Conservation (phyloP, 2,329 filamentous ascomycete species). For the Tolypocladium amazonense region DNA sequence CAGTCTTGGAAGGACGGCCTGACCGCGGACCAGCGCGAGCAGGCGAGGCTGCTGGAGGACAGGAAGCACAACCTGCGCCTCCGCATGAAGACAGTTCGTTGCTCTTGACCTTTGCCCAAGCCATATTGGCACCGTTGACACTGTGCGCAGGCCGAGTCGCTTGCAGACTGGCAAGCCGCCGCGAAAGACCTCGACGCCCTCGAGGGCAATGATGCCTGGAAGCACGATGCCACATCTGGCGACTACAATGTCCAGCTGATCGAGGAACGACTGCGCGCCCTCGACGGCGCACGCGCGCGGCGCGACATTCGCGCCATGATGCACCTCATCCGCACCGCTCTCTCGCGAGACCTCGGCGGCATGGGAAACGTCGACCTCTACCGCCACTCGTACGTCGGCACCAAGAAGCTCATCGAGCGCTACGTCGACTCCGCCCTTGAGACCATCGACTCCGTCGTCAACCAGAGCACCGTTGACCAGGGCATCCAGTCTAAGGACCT, state of each 20-base stretch:
- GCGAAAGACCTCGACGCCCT: constrained; percentile 69
- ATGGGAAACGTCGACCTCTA: constrained; percentile 81
- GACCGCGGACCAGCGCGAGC: constrained; percentile 36
- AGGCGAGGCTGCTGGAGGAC: constrained; percentile 38
- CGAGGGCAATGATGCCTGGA: constrained; percentile 77
- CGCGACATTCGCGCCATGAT: constrained; percentile 70
- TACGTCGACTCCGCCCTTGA: constrained; percentile 74
- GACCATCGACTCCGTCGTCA: constrained; percentile 63
- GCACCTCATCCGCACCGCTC: constrained; percentile 66
- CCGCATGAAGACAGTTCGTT: constrained; percentile 45
- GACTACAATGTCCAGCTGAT: constrained; percentile 67
- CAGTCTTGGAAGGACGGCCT: constrained; percentile 43
- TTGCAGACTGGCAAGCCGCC: constrained; percentile 63
- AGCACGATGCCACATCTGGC: constrained; percentile 46
- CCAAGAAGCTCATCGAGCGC: constrained; percentile 74
- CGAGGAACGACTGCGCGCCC: constrained; percentile 54
- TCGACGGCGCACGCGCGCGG: constrained; percentile 63
- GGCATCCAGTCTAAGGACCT: constrained; percentile 47
- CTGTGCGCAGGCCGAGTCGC: constrained; percentile 47
- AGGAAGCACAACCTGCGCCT: constrained; percentile 52
- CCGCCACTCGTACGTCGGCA: constrained; percentile 73
- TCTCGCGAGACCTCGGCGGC: constrained; percentile 72
- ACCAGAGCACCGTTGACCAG: constrained; percentile 41
- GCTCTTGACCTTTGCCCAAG: no score
- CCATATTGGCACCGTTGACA: constrained; percentile 36